Percentiles rank a stretch among this genome's conserved stretches.
Conservation (phyloP, 2,329 filamentous ascomycete genomes). For the Penicillium frequentans region DNA sequence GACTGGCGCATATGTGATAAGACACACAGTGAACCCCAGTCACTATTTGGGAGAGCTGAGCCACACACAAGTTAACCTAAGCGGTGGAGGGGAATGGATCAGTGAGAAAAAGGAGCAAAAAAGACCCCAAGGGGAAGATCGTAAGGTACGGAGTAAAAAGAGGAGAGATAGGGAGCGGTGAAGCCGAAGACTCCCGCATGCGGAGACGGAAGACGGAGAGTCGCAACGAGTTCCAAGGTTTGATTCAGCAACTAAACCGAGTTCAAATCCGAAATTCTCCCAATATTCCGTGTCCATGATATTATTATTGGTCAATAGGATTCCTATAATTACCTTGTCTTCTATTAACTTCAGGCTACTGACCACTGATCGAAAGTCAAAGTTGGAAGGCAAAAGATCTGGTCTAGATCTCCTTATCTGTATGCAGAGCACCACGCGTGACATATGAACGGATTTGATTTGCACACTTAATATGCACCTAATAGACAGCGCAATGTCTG, state of each 20-base stretch:
- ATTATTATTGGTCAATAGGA: too few relatives aligned
- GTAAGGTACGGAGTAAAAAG: not conserved
- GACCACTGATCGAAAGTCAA: too few relatives aligned
- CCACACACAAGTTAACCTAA: not conserved
- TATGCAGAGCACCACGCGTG: not conserved
- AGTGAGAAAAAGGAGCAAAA: not conserved
- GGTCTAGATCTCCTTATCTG: too few relatives aligned
- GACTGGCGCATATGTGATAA: constrained; percentile 13
- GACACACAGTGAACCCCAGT: not conserved
- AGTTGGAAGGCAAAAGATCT: too few relatives aligned
- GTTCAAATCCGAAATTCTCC: too few relatives aligned
- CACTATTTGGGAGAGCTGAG: not conserved
- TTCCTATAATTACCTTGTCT: too few relatives aligned
- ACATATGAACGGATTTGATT: not conserved
- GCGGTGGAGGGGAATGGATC: not conserved
- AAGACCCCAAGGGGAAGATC: not conserved
- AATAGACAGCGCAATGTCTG: too few relatives aligned
- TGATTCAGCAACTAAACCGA: too few relatives aligned
- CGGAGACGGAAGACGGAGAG: constrained; percentile 3
- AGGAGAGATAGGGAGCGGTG: constrained; percentile 18
- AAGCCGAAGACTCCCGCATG: constrained; percentile 20
- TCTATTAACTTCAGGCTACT: too few relatives aligned
- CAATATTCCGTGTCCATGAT: too few relatives aligned
- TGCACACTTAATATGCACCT: too few relatives aligned
- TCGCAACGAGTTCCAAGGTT: too few relatives aligned